These are phyloP conservation scores for Trichoderma sp. DNA, from an alignment of 2,329 filamentous ascomycete species.

Conservation along the genomic window DNA sequence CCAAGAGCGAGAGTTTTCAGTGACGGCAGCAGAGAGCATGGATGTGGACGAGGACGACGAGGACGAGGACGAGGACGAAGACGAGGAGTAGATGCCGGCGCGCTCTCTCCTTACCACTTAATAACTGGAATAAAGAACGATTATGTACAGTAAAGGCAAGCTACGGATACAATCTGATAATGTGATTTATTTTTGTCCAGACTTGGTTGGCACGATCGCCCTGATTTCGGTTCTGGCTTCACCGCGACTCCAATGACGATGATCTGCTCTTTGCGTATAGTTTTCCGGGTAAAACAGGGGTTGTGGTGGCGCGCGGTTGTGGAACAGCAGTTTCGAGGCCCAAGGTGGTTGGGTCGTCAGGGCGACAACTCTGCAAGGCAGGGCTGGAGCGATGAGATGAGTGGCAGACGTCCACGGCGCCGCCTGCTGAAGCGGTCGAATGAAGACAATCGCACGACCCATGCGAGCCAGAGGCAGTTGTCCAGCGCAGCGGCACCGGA, in stretches of 20 bases:
- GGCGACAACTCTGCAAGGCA: constrained; percentile 22
- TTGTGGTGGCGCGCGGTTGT: constrained; percentile 39
- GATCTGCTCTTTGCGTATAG: constrained; percentile 36
- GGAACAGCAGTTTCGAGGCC: constrained; percentile 38
- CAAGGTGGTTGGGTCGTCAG: constrained; percentile 30
- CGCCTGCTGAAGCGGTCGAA: constrained; percentile 1
- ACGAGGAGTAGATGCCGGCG: constrained; percentile 38
- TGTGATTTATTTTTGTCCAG: constrained; percentile 24
- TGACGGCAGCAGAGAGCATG: constrained; percentile 88
- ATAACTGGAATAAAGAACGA: constrained; percentile 32
- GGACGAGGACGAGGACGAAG: constrained; percentile 63
- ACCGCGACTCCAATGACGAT: constrained; percentile 30
- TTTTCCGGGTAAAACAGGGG: constrained; percentile 39
- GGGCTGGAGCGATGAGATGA: background rate
- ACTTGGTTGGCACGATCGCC: background rate
- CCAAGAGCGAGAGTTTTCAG: constrained; percentile 87
- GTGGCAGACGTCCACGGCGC: background rate
- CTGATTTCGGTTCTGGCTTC: constrained; percentile 21
- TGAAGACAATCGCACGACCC: constrained; percentile 17
- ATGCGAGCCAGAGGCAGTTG: background rate
- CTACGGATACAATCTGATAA: constrained; percentile 36
- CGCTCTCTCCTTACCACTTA: constrained; percentile 28
- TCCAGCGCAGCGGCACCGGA: constrained; percentile 8
- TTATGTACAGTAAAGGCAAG: constrained; percentile 41
- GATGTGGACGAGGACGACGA: constrained; percentile 84